These are phyloP conservation scores for Agaricus blazei DNA, from an alignment of 768 basidiomycete species.

Conservation along the genomic window DNA sequence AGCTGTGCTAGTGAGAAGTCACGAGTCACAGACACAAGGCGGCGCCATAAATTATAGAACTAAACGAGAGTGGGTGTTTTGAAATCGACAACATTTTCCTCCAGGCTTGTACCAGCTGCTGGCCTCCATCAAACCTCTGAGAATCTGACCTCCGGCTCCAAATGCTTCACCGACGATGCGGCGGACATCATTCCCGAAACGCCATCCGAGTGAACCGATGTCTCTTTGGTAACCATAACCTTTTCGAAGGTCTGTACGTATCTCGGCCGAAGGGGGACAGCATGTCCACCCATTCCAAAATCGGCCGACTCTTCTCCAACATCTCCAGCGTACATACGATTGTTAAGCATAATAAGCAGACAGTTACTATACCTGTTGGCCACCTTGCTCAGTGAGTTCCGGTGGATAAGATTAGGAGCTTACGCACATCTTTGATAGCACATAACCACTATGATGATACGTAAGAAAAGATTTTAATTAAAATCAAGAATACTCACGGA, in stretches of 20 bases:
- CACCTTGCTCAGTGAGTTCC: not conserved
- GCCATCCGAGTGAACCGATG: not conserved
- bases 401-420: not conserved
- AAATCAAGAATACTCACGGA: not conserved
- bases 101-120: not conserved
- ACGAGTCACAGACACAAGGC: too few species aligned
- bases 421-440: not conserved
- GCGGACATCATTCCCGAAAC: too few species aligned
- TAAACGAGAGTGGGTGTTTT: too few species aligned
- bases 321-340: not conserved
- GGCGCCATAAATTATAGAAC: too few species aligned
- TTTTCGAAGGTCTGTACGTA: not conserved
- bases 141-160: not conserved
- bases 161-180: not conserved
- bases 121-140: not conserved
- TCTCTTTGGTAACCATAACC: not conserved
- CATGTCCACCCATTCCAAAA: not conserved
- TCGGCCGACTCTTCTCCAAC: not conserved
- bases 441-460: not conserved
- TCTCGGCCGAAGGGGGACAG: not conserved
- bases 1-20: too few species aligned
- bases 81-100: too few species aligned
- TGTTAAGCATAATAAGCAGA: slow-evolving; percentile 1
- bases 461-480: not conserved
- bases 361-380: slow-evolving; percentile 1